Base-by-base conservation (phyloP, 2,329 filamentous ascomycete species). In the Aspergillus sp. region DNA sequence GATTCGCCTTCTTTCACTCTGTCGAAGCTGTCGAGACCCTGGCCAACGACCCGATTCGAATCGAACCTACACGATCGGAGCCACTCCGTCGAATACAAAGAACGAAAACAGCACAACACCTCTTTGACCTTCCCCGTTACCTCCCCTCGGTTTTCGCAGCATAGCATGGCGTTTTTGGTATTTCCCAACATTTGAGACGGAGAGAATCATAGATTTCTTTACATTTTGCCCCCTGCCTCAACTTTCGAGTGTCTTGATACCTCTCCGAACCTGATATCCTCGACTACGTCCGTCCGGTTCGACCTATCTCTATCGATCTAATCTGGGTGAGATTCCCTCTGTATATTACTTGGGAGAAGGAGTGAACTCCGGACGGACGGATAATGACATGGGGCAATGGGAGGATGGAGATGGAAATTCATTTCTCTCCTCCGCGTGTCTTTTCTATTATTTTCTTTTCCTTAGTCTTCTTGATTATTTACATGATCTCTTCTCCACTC, bases 91-190 rank as follows among this genome's bases (percentile, higher is more conserved):
- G n/a, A n/a, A 29, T 28, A 28, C 28, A 31, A 31, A 40, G 13
- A 11, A 9, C 33, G 13, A 10, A 27, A 19, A 34, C 33, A 31
- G 12, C 9, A 33, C 7, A 40, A 5, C 27, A 19, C 19, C 2
- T 19, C 19, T 19, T 19, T 4, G 19, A 19, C 19, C 19, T 19
- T 19, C 19, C 19, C 4, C 19, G 19, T 19, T 8, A 32, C 47
- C 42, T 51, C 47, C 40, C 51, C 43, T 56, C 50, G 41, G 50
- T 58, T 57, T 62, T 55, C 44, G 51, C 50, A 56, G 64, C 65
- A 68, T 68, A 68, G 65, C 65, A 68, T 59, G 65, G 65, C 64
- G 65, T 68, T 66, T 54, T 51, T 57, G 56, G 57, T 60, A 50
- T 56, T 53, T 48, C 45, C 48, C 50, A 49, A 40, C 48, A 30